These are phyloP conservation scores for Phytophthora meadii DNA, from an alignment of 352 stramenopile species.

Conservation along the genomic window DNA sequence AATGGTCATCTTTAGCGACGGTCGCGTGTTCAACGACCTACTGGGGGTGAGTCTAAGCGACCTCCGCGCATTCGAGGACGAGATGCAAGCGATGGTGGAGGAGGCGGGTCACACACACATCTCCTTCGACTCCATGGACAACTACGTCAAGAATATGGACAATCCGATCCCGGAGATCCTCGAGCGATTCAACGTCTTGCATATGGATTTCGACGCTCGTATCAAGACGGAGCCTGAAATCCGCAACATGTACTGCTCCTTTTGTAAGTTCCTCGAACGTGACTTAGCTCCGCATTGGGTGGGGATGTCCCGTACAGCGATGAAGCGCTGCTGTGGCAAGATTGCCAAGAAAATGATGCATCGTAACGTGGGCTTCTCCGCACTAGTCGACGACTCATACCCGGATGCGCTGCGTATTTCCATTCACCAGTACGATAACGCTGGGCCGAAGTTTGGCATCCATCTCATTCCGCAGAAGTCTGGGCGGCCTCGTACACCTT, in stretches of 20 bases:
- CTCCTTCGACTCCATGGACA: conserved; percentile 28
- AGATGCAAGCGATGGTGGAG: conserved; percentile 21
- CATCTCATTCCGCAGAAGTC: conserved; percentile 15
- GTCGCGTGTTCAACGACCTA: conserved; percentile 27
- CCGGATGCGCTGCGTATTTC: conserved; percentile 22
- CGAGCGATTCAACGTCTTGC: conserved; percentile 19
- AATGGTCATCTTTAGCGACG: conserved; percentile 29
- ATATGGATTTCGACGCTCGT: conserved; percentile 25
- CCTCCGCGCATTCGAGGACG: conserved; percentile 16
- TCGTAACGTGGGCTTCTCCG: conserved; percentile 29
- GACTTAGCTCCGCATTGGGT: conserved; percentile 20
- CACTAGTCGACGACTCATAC: conserved; percentile 17
- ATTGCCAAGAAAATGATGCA: conserved; percentile 33
- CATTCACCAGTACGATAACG: conserved; percentile 30
- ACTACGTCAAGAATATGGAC: conserved; percentile 28
- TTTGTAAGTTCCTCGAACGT: conserved; percentile 29
- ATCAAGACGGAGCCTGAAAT: conserved; percentile 23
- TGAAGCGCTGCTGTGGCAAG: conserved; percentile 22
- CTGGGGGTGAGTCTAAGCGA: conserved; percentile 18
- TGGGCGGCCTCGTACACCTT: conserved; percentile 11
- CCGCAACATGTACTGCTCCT: conserved; percentile 27
- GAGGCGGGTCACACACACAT: conserved; percentile 24
- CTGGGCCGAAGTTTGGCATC: conserved; percentile 27
- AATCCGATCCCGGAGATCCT: conserved; percentile 25
- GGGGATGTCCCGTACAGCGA: conserved; percentile 13